phyloP scores from a whole-genome alignment of 257 asterid species.

The Prunella vulgaris region DNA sequence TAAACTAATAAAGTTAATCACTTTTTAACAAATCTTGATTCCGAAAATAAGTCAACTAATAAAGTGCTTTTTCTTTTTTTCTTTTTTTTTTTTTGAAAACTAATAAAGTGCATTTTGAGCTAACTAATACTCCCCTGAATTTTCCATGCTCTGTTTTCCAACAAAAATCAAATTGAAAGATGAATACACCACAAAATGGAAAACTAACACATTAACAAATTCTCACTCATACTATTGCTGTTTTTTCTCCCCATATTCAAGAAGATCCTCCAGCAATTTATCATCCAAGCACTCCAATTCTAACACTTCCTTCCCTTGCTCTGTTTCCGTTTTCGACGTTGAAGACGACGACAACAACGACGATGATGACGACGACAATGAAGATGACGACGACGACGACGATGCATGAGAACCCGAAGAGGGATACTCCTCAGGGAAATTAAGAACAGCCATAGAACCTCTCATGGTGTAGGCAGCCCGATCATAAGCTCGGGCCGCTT shows the following conservation, averaged over 20 bases:
- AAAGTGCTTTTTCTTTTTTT: too few species aligned
- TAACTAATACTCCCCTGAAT: neutral
- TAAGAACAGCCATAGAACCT: conserved; percentile 35
- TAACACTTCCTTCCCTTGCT: conserved; percentile 29
- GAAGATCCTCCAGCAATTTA: conserved; percentile 43
- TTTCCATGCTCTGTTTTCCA: neutral
- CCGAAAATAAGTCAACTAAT: too few species aligned
- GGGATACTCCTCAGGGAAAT: conserved; percentile 62
- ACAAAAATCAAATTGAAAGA: neutral
- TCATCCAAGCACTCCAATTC: conserved; percentile 45
- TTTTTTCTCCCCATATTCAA: conserved; percentile 25
- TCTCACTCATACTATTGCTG: neutral
- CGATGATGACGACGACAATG: too few species aligned
- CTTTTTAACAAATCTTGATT: too few species aligned
- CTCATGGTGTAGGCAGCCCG: conserved; percentile 32
- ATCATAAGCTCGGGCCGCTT: too few species aligned
- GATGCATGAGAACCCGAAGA: neutral
- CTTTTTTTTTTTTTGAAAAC: too few species aligned
- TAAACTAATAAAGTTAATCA: too few species aligned
- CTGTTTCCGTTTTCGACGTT: conserved; percentile 1
- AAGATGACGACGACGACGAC: too few species aligned
- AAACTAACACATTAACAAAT: neutral
- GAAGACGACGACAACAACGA: too few species aligned
- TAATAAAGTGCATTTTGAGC: neutral
- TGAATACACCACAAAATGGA: neutral